These are phyloP conservation scores for Carex myosuroides DNA, from an alignment of 176 grass and related monocot species.

Conservation along the genomic window DNA sequence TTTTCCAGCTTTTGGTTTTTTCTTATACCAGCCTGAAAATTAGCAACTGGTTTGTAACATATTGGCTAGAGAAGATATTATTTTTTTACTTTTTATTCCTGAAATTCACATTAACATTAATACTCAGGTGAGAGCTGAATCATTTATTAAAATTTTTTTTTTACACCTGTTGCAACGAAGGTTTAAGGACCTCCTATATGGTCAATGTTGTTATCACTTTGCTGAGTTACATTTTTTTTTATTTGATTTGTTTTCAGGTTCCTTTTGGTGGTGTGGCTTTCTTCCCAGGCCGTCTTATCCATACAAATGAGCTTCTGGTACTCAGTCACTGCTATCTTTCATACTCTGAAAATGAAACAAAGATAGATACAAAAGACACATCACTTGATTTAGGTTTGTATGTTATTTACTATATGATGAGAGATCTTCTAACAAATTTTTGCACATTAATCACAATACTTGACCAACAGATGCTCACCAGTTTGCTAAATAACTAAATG, in stretches of 20 bases:
- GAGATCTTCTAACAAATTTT: not conserved
- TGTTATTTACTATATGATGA: not conserved
- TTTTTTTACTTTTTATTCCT: not conserved
- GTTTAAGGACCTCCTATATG: not conserved
- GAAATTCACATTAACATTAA: not conserved
- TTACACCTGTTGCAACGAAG: not conserved
- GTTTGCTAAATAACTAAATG: not conserved
- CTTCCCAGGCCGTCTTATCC: slow-evolving; percentile 72
- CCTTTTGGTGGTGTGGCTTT: slow-evolving; percentile 80
- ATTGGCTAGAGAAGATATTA: not conserved
- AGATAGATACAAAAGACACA: not conserved
- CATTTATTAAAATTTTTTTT: not conserved
- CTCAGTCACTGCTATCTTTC: not conserved
- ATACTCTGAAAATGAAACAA: not conserved
- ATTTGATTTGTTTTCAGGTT: slow-evolving; percentile 41
- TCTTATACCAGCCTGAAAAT: not conserved
- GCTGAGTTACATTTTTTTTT: not conserved
- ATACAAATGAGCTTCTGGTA: slow-evolving; percentile 88
- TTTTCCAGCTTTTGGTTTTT: not conserved
- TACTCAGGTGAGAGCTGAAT: not conserved
- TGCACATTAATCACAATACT: not conserved
- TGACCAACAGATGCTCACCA: not conserved
- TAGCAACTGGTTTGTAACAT: not conserved
- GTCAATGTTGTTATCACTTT: not conserved
- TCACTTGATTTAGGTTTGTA: slow-evolving; percentile 5